Evolutionary conservation across 1,284 basidiomycete species (phyloP), one percentile per base, ranked within the genome.

Genomic region (Boletus smithii): DNA sequence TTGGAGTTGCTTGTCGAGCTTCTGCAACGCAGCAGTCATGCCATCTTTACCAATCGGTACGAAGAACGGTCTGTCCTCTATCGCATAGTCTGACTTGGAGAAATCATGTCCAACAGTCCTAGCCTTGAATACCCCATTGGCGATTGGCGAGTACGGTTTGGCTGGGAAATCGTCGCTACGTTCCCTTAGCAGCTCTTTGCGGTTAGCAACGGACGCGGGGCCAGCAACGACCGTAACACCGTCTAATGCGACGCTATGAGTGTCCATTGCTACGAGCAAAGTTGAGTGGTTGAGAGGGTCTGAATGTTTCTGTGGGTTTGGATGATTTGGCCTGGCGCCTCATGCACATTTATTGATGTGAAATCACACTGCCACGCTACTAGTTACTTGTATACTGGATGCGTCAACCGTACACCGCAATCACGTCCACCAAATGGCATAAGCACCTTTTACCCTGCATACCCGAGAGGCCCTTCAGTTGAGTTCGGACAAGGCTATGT

Each of bases 1-100:
- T 48, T 65, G 65, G 27, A 88, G 70, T 57, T 85, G 79, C 31
- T 48, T 48, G 53, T 88, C 81, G 31, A 88, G 76, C 58, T 80
- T 80, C 60, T 84, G 72, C 34, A 88, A 60, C 5, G 87, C 86
- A 32, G 65, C 74, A 40, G 80, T 75, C 31, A 88, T 58, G 36
- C 86, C 85, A 22, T 75, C 76, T 58, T 77, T 79, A 23, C 74
- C 76, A 48, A 89, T 85, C 8, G 70, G 73, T 38, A 89, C 72
- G 53, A 86, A 83, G 69, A 85, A 88, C 0, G 81, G 80, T 35
- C 83, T 67, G 31, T 81, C 76, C 44, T 69, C 68, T 18, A 70
- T 54, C 10, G 48, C 42, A 39, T 55, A 53, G 11, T 65, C 64
- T 29, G 48, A 27, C 30, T 43, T 68, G 38, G 62, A 62, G 46